phyloP scores from a whole-genome alignment of 2,329 filamentous ascomycete genomes.

The Aspergillaceae sp. region DNA sequence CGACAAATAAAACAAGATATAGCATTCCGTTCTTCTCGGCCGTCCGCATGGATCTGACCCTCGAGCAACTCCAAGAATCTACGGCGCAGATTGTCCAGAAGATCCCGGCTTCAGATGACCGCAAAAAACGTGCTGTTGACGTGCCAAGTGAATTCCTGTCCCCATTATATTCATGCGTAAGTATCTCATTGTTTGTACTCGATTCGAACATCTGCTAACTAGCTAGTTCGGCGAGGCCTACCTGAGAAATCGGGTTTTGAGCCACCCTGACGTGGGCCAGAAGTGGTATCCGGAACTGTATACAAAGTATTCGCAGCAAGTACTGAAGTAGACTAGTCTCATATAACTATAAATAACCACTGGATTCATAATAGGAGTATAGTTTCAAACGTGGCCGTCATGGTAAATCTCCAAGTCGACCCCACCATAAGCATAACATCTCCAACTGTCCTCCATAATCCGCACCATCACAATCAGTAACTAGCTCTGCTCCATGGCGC shows the following conservation, averaged over 20 bases:
- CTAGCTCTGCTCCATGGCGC: neutral
- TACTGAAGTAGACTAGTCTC: conserved; percentile 2
- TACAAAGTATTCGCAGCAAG: conserved; percentile 19
- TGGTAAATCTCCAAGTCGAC: neutral
- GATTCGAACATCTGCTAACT: neutral
- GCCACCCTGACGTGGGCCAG: conserved; percentile 28
- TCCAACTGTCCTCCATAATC: neutral
- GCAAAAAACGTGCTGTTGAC: conserved; percentile 25
- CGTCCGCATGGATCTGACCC: conserved; percentile 42
- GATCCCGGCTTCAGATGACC: conserved; percentile 23
- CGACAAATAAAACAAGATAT: conserved; percentile 23
- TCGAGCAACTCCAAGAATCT: conserved; percentile 32
- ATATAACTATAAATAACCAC: neutral
- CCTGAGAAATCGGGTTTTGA: conserved; percentile 28
- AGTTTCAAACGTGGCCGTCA: too few relatives aligned
- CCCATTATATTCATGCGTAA: conserved; percentile 27
- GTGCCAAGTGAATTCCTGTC: conserved; percentile 31
- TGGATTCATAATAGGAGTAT: too few relatives aligned
- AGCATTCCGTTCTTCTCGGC: conserved; percentile 51
- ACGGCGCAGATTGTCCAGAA: conserved; percentile 23
- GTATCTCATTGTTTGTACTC: conserved; percentile 1
- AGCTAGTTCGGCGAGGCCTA: conserved; percentile 30
- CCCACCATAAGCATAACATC: too few relatives aligned
- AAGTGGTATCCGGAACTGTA: conserved; percentile 29
- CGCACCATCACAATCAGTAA: neutral